These are phyloP conservation scores for Pyricularia grisea DNA, from an alignment of 2,329 filamentous ascomycete species.

Conservation along the genomic window DNA sequence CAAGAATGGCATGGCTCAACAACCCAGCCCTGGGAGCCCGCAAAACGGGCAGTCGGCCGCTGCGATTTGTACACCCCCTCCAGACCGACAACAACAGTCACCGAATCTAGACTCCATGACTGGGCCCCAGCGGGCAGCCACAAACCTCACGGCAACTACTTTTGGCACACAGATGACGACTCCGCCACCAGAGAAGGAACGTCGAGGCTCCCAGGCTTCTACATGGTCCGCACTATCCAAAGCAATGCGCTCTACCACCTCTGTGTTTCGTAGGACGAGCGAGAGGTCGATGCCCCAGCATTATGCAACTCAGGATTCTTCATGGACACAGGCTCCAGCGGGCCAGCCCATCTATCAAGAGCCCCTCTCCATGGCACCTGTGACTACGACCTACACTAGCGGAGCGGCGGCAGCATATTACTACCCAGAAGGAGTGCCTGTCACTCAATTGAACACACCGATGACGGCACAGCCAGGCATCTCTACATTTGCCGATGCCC, in stretches of 20 bases:
- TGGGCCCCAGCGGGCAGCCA: background rate
- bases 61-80: background rate
- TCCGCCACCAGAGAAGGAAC: background rate
- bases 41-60: background rate
- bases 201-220: background rate
- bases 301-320: background rate
- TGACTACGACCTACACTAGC: constrained; percentile 11
- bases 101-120: background rate
- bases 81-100: background rate
- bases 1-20: background rate
- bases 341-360: constrained; percentile 7
- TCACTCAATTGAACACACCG: background rate
- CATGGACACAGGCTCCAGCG: background rate
- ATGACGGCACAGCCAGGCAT: background rate
- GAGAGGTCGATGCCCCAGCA: constrained; percentile 2
- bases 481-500: background rate
- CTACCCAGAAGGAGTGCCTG: constrained; percentile 1
- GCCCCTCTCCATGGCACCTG: constrained; percentile 8
- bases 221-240: background rate
- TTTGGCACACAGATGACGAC: constrained; percentile 1
- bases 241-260: constrained; percentile 1
- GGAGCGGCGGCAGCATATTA: constrained; percentile 17
- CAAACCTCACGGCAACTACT: background rate
- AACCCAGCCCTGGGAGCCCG: background rate
- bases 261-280: constrained; percentile 4